A percentile compares a stretch with the other conserved stretches of the same genome.
Evolutionary conservation across 148 eudicot genomes (phyloP).

Genomic region (Amaranthus cruentus): DNA sequence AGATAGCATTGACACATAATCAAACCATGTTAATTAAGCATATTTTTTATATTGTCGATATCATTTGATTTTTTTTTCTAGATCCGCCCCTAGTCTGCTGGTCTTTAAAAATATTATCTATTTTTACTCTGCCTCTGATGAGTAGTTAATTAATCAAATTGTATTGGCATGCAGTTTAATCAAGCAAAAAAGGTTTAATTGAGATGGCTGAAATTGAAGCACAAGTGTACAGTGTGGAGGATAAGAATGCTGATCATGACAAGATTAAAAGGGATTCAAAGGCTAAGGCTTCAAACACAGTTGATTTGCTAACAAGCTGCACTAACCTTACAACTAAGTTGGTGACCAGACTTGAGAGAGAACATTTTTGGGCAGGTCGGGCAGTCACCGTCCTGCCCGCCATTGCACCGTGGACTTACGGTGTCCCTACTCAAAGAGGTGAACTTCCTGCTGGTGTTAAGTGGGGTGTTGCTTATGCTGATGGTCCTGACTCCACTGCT

Average conservation of each 20-base stretch:
- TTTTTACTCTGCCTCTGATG: too few relatives aligned
- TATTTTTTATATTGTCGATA: too few relatives aligned
- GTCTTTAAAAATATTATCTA: too few relatives aligned
- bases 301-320: not conserved
- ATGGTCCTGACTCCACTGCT: conserved; percentile 9
- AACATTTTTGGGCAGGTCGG: conserved; percentile 5
- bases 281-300: not conserved
- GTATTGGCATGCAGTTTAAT: too few relatives aligned
- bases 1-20: too few relatives aligned
- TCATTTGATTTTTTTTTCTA: too few relatives aligned
- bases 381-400: not conserved
- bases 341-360: not conserved
- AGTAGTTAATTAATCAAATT: too few relatives aligned
- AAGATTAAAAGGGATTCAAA: not conserved
- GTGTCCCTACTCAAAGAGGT: not conserved
- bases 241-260: not conserved
- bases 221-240: not conserved
- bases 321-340: not conserved
- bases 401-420: not conserved
- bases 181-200: too few relatives aligned
- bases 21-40: too few relatives aligned
- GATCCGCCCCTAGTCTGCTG: too few relatives aligned
- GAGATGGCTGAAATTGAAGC: not conserved
- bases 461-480: conserved; percentile 1
- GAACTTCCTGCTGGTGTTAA: not conserved